Evolutionary conservation across 306 rosid species (phyloP).

Genomic region (Rosa chinensis): DNA sequence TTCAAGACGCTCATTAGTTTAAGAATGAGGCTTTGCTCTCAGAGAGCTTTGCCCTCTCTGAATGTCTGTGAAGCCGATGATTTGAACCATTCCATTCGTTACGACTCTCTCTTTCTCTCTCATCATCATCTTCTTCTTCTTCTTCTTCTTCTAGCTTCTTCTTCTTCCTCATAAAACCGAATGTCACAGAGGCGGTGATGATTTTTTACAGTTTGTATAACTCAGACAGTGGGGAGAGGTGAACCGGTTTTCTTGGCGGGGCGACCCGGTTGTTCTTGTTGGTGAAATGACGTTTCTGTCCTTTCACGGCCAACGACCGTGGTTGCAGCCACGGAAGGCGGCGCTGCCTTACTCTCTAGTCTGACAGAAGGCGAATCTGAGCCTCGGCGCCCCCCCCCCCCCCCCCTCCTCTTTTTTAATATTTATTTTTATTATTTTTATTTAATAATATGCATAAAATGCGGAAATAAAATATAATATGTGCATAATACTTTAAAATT

Average conservation of each 20-base stretch:
- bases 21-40: slow-evolving; percentile 43
- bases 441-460: too few species aligned
- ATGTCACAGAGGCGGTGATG: slow-evolving; percentile 38
- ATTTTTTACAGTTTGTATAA: background rate
- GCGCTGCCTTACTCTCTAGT: slow-evolving; percentile 11
- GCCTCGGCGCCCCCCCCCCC: slow-evolving; percentile 8
- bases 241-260: slow-evolving; percentile 35
- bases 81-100: background rate
- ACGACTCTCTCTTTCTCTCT: background rate
- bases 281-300: slow-evolving; percentile 4
- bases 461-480: too few species aligned
- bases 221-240: slow-evolving; percentile 4
- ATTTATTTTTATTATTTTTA: too few species aligned
- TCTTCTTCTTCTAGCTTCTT: too few species aligned
- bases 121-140: background rate
- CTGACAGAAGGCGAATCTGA: slow-evolving; percentile 57
- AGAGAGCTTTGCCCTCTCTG: slow-evolving; percentile 17
- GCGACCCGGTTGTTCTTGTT: slow-evolving; percentile 23
- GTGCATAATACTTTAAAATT: too few species aligned
- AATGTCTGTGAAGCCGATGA: slow-evolving; percentile 40
- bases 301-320: background rate
- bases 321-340: slow-evolving; percentile 36
- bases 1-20: too few species aligned
- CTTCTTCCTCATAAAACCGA: too few species aligned
- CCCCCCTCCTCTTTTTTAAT: too few species aligned